Percentiles rank a stretch among this genome's conserved stretches.
phyloP scores from a whole-genome alignment of 768 basidiomycete genomes.

The Tylopilus sp. region DNA sequence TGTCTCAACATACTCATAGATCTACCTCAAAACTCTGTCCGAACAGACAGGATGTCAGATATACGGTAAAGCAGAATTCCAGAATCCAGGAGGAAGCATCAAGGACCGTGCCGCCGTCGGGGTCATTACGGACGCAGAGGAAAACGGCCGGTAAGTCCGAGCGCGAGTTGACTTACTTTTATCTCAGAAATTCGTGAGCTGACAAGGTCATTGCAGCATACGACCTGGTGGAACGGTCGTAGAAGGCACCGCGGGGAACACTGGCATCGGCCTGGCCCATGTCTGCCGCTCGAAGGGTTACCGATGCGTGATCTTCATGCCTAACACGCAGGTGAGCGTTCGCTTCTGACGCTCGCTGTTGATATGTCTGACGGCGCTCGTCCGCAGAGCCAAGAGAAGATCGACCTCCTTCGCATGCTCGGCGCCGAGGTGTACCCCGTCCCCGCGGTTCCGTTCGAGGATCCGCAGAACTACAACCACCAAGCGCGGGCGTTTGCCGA shows the following conservation, averaged over 20 bases:
- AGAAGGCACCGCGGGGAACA: constrained; percentile 98
- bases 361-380: neutral
- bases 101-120: constrained; percentile 97
- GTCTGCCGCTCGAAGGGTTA: constrained; percentile 93
- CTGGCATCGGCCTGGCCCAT: constrained; percentile 92
- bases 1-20: constrained; percentile 54
- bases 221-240: constrained; percentile 95
- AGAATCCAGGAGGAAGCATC: constrained; percentile 96
- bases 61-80: constrained; percentile 96
- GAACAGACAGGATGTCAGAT: constrained; percentile 81
- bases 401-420: constrained; percentile 94
- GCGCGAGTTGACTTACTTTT: neutral
- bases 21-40: constrained; percentile 77
- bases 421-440: constrained; percentile 97
- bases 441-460: constrained; percentile 93
- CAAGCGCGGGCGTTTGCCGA: constrained; percentile 89
- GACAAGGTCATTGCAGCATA: constrained; percentile 43
- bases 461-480: constrained; percentile 97
- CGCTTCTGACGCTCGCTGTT: neutral
- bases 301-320: constrained; percentile 99
- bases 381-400: constrained; percentile 91
- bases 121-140: constrained; percentile 82
- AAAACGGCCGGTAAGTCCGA: constrained; percentile 64
- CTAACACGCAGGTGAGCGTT: constrained; percentile 73
- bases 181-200: neutral